Evolutionary conservation across 2,329 filamentous ascomycete genomes (phyloP).

Genomic region (Trichoderma hamatum): DNA sequence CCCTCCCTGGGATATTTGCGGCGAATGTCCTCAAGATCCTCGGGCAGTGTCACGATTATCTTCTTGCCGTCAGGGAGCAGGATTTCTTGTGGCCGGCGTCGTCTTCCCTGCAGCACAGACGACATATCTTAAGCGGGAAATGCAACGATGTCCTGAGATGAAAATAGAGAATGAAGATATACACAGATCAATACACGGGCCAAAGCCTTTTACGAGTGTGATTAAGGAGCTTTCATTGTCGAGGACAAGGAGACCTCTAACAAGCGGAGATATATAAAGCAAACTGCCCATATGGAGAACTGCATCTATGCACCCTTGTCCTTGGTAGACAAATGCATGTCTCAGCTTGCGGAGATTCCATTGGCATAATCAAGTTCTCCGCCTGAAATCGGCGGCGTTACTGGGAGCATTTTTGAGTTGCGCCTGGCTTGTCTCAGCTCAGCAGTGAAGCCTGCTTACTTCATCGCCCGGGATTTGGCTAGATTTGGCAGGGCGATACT

Average conservation of each 20-base stretch:
- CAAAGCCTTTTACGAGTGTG: neutral
- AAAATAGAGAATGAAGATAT: neutral
- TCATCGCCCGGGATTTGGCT: neutral
- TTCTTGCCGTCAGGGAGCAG: slow-evolving; percentile 57
- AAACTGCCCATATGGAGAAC: neutral
- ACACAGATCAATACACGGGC: neutral
- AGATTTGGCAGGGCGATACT: neutral
- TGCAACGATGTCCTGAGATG: neutral
- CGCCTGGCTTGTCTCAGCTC: neutral
- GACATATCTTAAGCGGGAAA: slow-evolving; percentile 30
- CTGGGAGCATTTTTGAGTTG: neutral
- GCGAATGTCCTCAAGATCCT: slow-evolving; percentile 54
- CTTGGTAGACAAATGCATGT: neutral
- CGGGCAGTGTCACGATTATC: slow-evolving; percentile 60
- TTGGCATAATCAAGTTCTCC: neutral
- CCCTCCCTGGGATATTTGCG: slow-evolving; percentile 44
- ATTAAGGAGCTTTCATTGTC: neutral
- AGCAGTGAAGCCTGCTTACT: slow-evolving; percentile 11
- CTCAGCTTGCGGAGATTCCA: neutral
- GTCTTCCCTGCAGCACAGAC: slow-evolving; percentile 31
- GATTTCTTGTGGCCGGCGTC: slow-evolving; percentile 54
- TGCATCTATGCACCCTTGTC: neutral
- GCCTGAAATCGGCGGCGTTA: neutral
- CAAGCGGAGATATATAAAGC: neutral
- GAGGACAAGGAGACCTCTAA: neutral